phyloP scores from a whole-genome alignment of 1,284 basidiomycete species.

The Leucoagaricus sp. region DNA sequence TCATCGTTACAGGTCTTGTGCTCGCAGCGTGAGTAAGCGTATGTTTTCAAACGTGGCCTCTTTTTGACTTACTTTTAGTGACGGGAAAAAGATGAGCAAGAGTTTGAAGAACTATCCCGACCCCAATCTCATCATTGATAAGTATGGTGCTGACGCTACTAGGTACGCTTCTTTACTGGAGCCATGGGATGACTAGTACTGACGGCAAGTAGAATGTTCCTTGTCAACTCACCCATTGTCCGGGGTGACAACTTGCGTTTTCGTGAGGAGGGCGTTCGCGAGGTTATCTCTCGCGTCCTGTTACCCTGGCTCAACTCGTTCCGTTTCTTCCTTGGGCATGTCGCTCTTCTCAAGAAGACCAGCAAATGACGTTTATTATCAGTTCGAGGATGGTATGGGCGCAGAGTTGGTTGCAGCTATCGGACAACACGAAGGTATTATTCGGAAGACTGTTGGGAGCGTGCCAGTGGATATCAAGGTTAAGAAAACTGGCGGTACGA shows the following conservation, averaged over 20 bases:
- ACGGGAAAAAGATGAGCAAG: slow-evolving; percentile 99
- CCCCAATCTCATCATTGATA: slow-evolving; percentile 88
- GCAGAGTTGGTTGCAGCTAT: slow-evolving; percentile 75
- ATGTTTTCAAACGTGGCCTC: neutral
- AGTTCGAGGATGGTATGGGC: slow-evolving; percentile 73
- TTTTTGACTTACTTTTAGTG: slow-evolving; percentile 46
- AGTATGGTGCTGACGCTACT: slow-evolving; percentile 95
- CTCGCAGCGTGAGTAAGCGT: slow-evolving; percentile 76
- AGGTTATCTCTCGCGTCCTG: slow-evolving; percentile 93
- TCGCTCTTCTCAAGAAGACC: slow-evolving; percentile 84
- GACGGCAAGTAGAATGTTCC: slow-evolving; percentile 73
- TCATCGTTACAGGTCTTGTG: slow-evolving; percentile 96
- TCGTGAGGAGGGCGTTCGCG: slow-evolving; percentile 97
- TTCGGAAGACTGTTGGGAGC: slow-evolving; percentile 78
- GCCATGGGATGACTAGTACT: neutral
- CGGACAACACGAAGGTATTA: slow-evolving; percentile 67
- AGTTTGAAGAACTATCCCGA: slow-evolving; percentile 99
- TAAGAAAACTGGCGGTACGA: slow-evolving; percentile 43
- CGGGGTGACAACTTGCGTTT: slow-evolving; percentile 98
- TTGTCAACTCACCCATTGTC: slow-evolving; percentile 99
- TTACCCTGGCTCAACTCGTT: slow-evolving; percentile 99
- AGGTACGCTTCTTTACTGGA: slow-evolving; percentile 51
- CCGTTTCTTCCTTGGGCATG: slow-evolving; percentile 99
- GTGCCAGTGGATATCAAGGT: slow-evolving; percentile 65
- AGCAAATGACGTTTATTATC: slow-evolving; percentile 87